phyloP scores from a whole-genome alignment of 1,284 basidiomycete species.

The Trichosporon sp. region DNA sequence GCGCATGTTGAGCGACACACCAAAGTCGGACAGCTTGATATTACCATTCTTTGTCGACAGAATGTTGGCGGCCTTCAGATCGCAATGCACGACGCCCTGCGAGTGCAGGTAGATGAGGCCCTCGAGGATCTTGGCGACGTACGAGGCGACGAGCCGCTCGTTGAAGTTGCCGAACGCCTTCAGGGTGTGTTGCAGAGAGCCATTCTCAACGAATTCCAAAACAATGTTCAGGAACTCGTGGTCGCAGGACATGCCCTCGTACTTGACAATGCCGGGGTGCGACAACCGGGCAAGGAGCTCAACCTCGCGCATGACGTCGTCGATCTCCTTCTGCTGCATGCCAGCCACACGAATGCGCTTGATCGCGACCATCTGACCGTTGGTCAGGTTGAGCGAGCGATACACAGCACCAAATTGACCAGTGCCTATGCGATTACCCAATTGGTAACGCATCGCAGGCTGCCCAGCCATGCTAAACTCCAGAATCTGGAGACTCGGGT shows the following conservation, averaged over 20 bases:
- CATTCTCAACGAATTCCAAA: slow-evolving; percentile 93
- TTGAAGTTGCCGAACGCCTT: slow-evolving; percentile 88
- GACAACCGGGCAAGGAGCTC: slow-evolving; percentile 79
- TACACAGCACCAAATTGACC: slow-evolving; percentile 96
- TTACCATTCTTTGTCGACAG: slow-evolving; percentile 57
- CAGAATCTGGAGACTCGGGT: slow-evolving; percentile 66
- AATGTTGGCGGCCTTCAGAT: slow-evolving; percentile 52
- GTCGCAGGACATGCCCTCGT: slow-evolving; percentile 86
- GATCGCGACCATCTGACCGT: slow-evolving; percentile 89
- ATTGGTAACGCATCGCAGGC: slow-evolving; percentile 75
- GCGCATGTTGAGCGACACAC: slow-evolving; percentile 54
- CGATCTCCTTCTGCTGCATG: slow-evolving; percentile 76
- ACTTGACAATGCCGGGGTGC: slow-evolving; percentile 92
- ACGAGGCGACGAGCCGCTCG: slow-evolving; percentile 79
- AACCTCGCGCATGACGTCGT: slow-evolving; percentile 84
- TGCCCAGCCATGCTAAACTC: slow-evolving; percentile 72
- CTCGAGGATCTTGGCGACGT: slow-evolving; percentile 89
- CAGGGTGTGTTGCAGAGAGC: slow-evolving; percentile 82
- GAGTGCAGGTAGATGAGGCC: slow-evolving; percentile 89
- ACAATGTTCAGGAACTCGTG: slow-evolving; percentile 81
- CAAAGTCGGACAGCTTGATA: slow-evolving; percentile 57
- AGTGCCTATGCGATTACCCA: slow-evolving; percentile 91
- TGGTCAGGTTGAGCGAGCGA: slow-evolving; percentile 83
- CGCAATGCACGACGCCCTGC: slow-evolving; percentile 54
- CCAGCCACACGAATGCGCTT: slow-evolving; percentile 85